Conservation (phyloP, 768 basidiomycete genomes). For the Crassisporium funariophilum region DNA sequence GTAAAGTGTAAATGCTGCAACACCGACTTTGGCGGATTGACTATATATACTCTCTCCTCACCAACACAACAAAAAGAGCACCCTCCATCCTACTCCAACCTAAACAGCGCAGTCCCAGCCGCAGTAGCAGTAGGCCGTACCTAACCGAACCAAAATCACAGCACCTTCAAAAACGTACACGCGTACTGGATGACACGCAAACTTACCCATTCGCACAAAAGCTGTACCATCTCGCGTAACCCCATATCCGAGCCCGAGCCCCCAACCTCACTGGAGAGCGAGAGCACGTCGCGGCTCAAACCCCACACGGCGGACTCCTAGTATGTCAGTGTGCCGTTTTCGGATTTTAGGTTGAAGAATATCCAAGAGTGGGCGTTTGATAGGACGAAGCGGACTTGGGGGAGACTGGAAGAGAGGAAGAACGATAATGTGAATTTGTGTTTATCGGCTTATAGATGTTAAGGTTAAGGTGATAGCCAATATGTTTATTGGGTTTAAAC, state of each 20-base stretch:
- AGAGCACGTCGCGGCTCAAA: not conserved
- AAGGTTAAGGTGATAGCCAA: no score
- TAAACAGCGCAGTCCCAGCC: not conserved
- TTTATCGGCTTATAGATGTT: no score
- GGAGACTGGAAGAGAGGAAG: not conserved
- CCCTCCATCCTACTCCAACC: not conserved
- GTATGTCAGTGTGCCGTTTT: not conserved
- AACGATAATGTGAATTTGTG: no score
- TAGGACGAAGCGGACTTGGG: not conserved
- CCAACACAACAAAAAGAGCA: no score
- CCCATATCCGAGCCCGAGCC: not conserved
- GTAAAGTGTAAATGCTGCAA: no score
- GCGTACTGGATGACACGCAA: not conserved
- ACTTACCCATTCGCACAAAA: not conserved
- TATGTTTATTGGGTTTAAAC: no score
- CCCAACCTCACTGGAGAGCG: no score
- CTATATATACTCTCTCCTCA: not conserved
- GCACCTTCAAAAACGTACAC: not conserved
- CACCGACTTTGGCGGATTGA: no score
- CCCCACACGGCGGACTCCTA: not conserved
- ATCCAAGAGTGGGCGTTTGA: not conserved
- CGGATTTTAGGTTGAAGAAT: not conserved
- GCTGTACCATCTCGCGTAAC: not conserved
- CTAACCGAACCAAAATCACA: no score
- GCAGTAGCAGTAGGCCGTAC: not conserved